phyloP scores from a whole-genome alignment of 352 stramenopile genomes.

The Phytophthora chlamydospora region DNA sequence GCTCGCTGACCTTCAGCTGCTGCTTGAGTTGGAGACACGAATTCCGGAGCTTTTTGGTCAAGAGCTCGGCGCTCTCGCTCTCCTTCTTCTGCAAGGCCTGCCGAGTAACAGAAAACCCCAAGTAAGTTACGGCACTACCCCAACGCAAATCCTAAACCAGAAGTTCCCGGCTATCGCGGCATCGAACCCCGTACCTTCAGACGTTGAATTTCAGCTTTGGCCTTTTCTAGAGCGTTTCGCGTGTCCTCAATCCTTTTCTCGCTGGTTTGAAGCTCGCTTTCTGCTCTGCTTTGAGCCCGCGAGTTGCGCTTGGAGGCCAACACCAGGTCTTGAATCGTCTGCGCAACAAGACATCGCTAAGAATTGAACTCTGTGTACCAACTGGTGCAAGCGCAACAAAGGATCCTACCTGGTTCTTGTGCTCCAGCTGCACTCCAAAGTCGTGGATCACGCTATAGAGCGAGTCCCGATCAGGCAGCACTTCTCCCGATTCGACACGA shows the following conservation, averaged over 20 bases:
- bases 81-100: conserved; percentile 58
- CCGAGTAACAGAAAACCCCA: conserved; percentile 4
- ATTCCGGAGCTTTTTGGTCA: conserved; percentile 66
- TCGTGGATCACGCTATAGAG: conserved; percentile 71
- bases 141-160: conserved; percentile 15
- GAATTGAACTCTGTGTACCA: not conserved
- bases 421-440: conserved; percentile 59
- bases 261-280: conserved; percentile 47
- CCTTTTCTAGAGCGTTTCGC: conserved; percentile 48
- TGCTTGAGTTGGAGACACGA: conserved; percentile 75
- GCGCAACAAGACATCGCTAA: conserved; percentile 8
- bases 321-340: conserved; percentile 84
- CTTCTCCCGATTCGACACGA: conserved; percentile 15
- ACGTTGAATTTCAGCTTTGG: conserved; percentile 58
- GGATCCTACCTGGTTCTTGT: conserved; percentile 68
- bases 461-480: conserved; percentile 51
- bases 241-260: conserved; percentile 62
- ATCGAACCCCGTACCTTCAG: conserved; percentile 49
- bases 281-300: conserved; percentile 51
- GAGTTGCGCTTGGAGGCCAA: conserved; percentile 70
- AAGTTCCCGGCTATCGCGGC: conserved; percentile 5
- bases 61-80: conserved; percentile 50
- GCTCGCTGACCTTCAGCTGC: conserved; percentile 87
- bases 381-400: not conserved
- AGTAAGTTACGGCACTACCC: conserved; percentile 6